These are phyloP conservation scores for Clausena lansium DNA, from an alignment of 345 rosid species.

Conservation along the genomic window DNA sequence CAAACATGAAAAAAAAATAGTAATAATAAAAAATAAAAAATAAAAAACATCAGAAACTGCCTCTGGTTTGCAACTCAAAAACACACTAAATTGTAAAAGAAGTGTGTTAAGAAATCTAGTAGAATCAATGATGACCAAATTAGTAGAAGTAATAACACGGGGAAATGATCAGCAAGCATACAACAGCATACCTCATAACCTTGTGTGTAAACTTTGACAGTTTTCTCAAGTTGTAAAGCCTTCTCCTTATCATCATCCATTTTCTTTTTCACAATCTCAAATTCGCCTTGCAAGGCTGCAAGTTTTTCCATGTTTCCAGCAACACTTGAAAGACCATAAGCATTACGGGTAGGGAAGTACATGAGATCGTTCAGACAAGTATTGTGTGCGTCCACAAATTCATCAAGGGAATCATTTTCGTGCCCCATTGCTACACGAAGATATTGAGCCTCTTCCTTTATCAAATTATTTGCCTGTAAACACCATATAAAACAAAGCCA, in stretches of 20 bases:
- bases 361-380: slow-evolving; percentile 89
- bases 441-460: slow-evolving; percentile 66
- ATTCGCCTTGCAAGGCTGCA: slow-evolving; percentile 76
- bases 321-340: slow-evolving; percentile 90
- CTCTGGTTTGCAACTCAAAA: neutral
- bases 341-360: slow-evolving; percentile 91
- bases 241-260: slow-evolving; percentile 84
- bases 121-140: neutral
- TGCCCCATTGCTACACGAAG: slow-evolving; percentile 91
- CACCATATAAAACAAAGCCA: neutral
- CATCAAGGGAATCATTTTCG: slow-evolving; percentile 77
- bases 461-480: slow-evolving; percentile 64
- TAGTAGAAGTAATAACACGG: neutral
- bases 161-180: slow-evolving; percentile 3
- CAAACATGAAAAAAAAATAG: neutral
- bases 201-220: slow-evolving; percentile 74
- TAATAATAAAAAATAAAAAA: too few species aligned
- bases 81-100: neutral
- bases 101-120: neutral
- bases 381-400: slow-evolving; percentile 83
- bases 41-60: neutral
- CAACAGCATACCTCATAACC: slow-evolving; percentile 82
- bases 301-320: slow-evolving; percentile 89
- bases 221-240: slow-evolving; percentile 77
- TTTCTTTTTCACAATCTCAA: slow-evolving; percentile 66